Conservation (phyloP, 2,329 filamentous ascomycete genomes). For the Hirsutella rhossiliensis region DNA sequence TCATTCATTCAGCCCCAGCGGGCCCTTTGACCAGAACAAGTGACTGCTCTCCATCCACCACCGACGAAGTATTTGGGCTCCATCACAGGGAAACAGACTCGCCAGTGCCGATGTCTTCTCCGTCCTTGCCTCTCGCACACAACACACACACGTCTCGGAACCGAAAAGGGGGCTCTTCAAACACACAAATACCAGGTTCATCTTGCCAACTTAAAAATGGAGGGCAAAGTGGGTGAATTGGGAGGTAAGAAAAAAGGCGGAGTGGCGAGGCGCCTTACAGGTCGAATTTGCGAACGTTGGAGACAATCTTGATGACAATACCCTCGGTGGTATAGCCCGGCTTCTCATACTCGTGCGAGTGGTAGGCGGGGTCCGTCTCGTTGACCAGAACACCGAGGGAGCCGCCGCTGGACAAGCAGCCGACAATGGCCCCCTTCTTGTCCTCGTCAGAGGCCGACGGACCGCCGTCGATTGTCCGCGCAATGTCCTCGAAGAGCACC, state of each 20-base stretch:
- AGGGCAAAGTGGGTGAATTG: background rate
- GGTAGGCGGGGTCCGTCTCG: conserved; percentile 3
- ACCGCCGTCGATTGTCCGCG: conserved; percentile 11
- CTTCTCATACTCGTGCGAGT: conserved; percentile 1
- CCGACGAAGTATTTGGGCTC: no score
- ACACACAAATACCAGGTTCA: no score
- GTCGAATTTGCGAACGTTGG: background rate
- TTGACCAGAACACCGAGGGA: conserved; percentile 5
- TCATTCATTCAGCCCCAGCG: no score
- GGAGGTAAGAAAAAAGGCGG: background rate
- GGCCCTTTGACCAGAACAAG: no score
- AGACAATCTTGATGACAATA: conserved; percentile 6
- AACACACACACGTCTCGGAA: no score
- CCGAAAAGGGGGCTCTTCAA: no score
- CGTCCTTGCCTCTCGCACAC: no score
- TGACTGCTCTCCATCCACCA: no score
- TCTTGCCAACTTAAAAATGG: background rate
- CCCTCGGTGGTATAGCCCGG: conserved; percentile 1
- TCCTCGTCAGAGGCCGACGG: conserved; percentile 1
- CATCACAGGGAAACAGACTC: no score
- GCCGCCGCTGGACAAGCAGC: conserved; percentile 14
- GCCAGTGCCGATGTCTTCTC: no score
- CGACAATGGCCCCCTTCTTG: conserved; percentile 9
- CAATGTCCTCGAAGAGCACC: conserved; percentile 11
- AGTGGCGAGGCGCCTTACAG: background rate